Base-by-base conservation (phyloP, 2,329 filamentous ascomycete species). In the Graphium sp. region DNA sequence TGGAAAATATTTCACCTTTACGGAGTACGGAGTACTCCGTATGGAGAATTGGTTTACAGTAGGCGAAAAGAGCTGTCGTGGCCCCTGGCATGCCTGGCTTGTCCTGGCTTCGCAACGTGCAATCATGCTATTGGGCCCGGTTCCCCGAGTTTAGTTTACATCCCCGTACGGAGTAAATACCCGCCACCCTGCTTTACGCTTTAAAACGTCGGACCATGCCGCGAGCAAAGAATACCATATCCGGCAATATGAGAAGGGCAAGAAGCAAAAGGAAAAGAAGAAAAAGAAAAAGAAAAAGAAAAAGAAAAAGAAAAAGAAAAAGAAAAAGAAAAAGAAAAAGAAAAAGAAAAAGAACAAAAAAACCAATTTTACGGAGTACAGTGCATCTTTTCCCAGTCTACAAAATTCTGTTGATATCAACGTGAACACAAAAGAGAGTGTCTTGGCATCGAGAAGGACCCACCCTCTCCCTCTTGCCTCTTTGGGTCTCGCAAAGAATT, bases 391-490 rank as follows among this genome's bases (percentile, higher is more conserved):
- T n/a, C n/a, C n/a, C n/a, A n/a, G n/a, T 21, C 16, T 31, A 26
- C 22, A 31, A 31, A 20, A 27, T 18, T 23, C 24, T 27, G 22
- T 12, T 30, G 22, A 23, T 25, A 25, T n/a, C 28, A 24, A 13
- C 20, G 16, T 14, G 22, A 30, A 22, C 22, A 29, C 24, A 30
- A 29, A 31, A 37, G 33, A 30, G 35, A 35, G 30, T 30, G 22
- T 30, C 17, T 13, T 24, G 16, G 14, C 5, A 24, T 25, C 13
- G 10, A 15, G 7, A 30, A 22, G 21, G n/a, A n/a, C n/a, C n/a
- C n/a, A n/a, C n/a, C n/a, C n/a, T n/a, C n/a, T n/a, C n/a, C n/a
- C n/a, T n/a, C n/a, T n/a, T n/a, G n/a, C n/a, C n/a, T n/a, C n/a
- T n/a, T n/a, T n/a, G n/a, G n/a, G n/a, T n/a, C n/a, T n/a, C n/a